Evolutionary conservation across 2,329 filamentous ascomycete genomes (phyloP), one percentile per base, ranked within the genome.

Genomic region (Coniella vitis): DNA sequence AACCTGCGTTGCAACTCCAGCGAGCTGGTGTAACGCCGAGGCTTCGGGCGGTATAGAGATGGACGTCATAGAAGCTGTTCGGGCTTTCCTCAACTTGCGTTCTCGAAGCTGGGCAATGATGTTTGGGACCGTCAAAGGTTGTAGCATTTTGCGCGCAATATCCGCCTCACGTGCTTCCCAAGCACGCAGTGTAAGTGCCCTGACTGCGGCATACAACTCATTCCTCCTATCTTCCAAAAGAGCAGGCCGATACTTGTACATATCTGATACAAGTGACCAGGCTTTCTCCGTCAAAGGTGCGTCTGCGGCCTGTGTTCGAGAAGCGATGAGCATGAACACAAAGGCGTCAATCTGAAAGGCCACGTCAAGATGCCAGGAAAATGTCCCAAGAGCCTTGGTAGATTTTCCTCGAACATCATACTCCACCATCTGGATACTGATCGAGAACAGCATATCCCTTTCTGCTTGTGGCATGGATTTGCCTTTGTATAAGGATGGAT

Each of bases 341-440:
- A 54, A 52, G n/a, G 52, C 49, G 21, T 54, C 52, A 37, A 54
- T 55, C 46, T 59, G 56, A 46, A 58, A 57, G 41, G 53, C 53
- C 21, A 53, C 53, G 17, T 59, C 56, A 31, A 57, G 54, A 37
- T 58, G 57, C 57, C 56, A 59, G 3, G 38, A 46, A 38, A 58
- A 59, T 5, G 48, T 54, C 7, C 49, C 51, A 2, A 59, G 40
- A 14, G 38, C 45, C 16, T 32, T 45, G 2, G 47, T 48, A 3
- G 51, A 51, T 21, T 56, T 49, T 0, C 53, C 57, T 4, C 43
- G 32, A 4, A 55, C 52, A 4, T 57, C 54, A 21, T 53, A 39
- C 31, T 51, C 53, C n/a, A 58, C 38, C 56, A 59, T 41, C 51
- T 55, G 31, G 41, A 58, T 35, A 46, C 58, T 40, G 47, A 25